Base-by-base conservation (phyloP, 441 rosid genomes). In the Mallotus japonicus region DNA sequence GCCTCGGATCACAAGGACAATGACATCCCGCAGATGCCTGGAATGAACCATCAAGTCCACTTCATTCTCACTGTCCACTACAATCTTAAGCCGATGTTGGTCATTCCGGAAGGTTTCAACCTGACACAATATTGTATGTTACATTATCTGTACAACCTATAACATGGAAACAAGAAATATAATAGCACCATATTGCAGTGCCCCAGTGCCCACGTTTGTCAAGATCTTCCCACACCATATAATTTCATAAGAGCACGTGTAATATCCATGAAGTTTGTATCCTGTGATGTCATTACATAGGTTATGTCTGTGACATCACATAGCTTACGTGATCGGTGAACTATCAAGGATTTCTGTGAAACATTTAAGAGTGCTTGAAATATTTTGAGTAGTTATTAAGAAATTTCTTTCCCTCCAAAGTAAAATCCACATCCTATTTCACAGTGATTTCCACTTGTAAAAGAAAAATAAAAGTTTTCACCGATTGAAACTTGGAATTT, bases 31-130 rank as follows among this genome's bases (percentile, higher is more conserved):
- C 73, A 85, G 74, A 78, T 95, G 93, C 69, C 92, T 86, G 17
- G 99, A 92, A 67, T 87, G 91, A 66, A 95, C 96, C 83, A 91
- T 79, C 83, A 95, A 76, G 74, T 91, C 96, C 58, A 85, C 93
- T 83, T 87, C 98, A 65, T 84, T 85, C 78, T 95, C 97, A 58
- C 97, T 83, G 78, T 91, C 95, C 80, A 92, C 98, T 56, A 92
- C 99, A 62, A 95, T 85, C 87, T 89, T 81, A 22, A 92, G 85
- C 72, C 91, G 84, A 73, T 88, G 92, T 73, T 91, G 98, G 73
- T 92, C 97, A 73, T 82, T 92, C 55, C 96, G 91, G 77, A 90
- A 91, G 71, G 84, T 79, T 78, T 87, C 98, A 77, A 92, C 98
- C 99, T 95, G 88, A 15, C 12, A 80, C 44, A 58, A 54, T 61